Base-by-base conservation (phyloP, 2,329 filamentous ascomycete species). In the Colletotrichum acutatum region DNA sequence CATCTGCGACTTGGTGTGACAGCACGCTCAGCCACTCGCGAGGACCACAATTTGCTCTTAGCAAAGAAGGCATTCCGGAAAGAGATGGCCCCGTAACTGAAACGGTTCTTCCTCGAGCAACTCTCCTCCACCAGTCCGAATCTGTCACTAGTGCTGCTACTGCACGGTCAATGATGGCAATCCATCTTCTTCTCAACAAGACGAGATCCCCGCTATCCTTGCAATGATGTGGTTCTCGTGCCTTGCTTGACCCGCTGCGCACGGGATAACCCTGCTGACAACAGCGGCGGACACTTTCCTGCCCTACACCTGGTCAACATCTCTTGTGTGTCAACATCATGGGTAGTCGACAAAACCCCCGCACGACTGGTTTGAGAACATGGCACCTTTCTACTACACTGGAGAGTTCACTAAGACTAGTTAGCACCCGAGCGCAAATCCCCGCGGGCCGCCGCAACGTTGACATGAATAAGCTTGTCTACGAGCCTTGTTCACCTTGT, bases 1-100 rank as follows among this genome's bases (percentile, higher is more conserved):
- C 60, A 46, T 65, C 66, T 72, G 70, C 46, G 59, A 72, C 70
- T 65, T 64, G 60, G 66, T 72, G 60, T 60, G 70, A 72, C 70
- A 64, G 52, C 58, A 26, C 42, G 46, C 59, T 71, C 32, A 53
- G 59, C 46, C 66, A 72, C 59, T 65, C 19, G 42, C 26, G 66
- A 60, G 32, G 59, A 24, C 32, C 46, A 56, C 52, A 46, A 16
- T 19, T 32, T 4, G 70, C 30, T 32, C 28, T 54, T 4, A 12
- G 24, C 22, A 9, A 34, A 28, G 12, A 8, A 65, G 70, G 30
- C 62, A 65, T 56, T 61, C 54, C 46, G 54, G 59, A 26, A 12
- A 54, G 19, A 22, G 26, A 59, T 57, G 32, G 30, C 66, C 68
- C 42, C 65, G 54, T 46, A 52, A 54, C 70, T 70, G 60, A 72